Evolutionary conservation across 805 yeast species (phyloP).

Genomic region (Kodamaea laetipori): DNA sequence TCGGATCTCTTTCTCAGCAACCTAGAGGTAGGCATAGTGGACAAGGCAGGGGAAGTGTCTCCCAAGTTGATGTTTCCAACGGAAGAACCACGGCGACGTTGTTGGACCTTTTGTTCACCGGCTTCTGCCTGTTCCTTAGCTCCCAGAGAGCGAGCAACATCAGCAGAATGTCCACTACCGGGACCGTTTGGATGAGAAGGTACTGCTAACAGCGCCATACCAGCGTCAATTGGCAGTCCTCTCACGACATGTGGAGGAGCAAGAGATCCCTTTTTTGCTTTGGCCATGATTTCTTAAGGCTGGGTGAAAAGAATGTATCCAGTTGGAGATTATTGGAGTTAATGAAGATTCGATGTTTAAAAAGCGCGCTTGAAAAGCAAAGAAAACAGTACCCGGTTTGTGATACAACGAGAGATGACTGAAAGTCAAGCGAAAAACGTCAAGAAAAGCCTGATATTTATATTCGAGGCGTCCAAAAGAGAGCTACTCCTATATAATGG

Average conservation of each 20-base stretch:
- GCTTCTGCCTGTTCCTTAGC: no score
- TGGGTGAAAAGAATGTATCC: no score
- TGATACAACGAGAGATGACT: no score
- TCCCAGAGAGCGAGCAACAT: conserved; percentile 1
- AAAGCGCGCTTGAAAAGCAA: no score
- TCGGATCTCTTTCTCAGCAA: conserved; percentile 37
- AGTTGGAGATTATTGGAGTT: background rate
- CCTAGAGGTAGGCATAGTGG: conserved; percentile 61
- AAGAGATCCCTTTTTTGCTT: conserved; percentile 9
- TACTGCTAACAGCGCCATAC: conserved; percentile 5
- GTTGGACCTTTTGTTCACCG: background rate
- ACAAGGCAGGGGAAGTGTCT: conserved; percentile 67
- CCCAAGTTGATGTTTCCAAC: conserved; percentile 78
- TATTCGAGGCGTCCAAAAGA: no score
- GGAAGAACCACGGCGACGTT: conserved; percentile 59
- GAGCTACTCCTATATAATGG: no score
- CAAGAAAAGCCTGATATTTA: no score
- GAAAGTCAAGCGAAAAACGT: no score
- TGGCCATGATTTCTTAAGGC: conserved; percentile 4
- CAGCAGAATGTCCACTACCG: conserved; percentile 2
- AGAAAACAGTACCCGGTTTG: no score
- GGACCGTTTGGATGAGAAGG: conserved; percentile 2
- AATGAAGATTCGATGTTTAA: background rate
- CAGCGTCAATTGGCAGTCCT: conserved; percentile 12
- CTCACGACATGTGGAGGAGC: conserved; percentile 10